Evolutionary conservation across 495 filamentous ascomycete genomes (phyloP).

Genomic region (Filosporella fistucella): DNA sequence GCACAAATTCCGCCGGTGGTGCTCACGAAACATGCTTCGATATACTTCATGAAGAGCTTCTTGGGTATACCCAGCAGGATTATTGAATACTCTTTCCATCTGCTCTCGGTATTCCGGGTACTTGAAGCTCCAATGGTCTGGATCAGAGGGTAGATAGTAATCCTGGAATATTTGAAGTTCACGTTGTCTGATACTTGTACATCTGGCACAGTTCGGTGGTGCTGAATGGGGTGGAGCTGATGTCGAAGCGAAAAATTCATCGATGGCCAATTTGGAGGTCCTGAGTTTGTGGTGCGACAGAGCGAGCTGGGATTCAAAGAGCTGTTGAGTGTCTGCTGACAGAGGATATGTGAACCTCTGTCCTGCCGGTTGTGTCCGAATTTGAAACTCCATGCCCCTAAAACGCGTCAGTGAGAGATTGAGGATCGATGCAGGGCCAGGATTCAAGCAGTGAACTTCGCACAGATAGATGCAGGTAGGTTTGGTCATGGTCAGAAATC

Average conservation of each 20-base stretch:
- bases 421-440: neutral
- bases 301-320: slow-evolving; percentile 11
- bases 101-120: slow-evolving; percentile 18
- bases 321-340: slow-evolving; percentile 14
- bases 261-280: slow-evolving; percentile 13
- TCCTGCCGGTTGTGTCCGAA: neutral
- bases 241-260: slow-evolving; percentile 23
- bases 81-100: slow-evolving; percentile 22
- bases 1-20: slow-evolving; percentile 21
- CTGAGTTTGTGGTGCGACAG: slow-evolving; percentile 9
- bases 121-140: slow-evolving; percentile 13
- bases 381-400: slow-evolving; percentile 10
- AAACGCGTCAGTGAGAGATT: neutral
- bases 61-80: slow-evolving; percentile 19
- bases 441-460: neutral
- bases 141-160: slow-evolving; percentile 24
- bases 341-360: slow-evolving; percentile 13
- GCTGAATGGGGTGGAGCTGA: slow-evolving; percentile 24
- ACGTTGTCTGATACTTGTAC: slow-evolving; percentile 23
- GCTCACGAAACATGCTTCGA: slow-evolving; percentile 16
- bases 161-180: slow-evolving; percentile 23
- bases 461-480: neutral
- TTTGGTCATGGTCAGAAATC: neutral
- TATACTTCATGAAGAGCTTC: slow-evolving; percentile 18
- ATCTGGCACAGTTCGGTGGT: slow-evolving; percentile 23